Evolutionary conservation across 116 monocot genomes (phyloP).

Genomic region (Iris pallida): DNA sequence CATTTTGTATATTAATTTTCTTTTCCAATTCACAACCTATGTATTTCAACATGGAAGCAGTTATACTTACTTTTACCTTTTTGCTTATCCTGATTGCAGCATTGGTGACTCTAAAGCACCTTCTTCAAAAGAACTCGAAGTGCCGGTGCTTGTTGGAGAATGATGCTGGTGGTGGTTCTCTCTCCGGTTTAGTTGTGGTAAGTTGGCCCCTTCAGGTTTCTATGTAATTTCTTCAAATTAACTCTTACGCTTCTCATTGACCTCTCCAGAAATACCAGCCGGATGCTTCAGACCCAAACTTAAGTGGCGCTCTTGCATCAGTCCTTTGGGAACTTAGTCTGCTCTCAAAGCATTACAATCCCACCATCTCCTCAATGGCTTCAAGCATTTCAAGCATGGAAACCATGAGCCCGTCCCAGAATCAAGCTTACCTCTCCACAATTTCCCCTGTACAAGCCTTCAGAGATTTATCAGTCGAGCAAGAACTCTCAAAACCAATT

Average conservation of each 20-base stretch:
- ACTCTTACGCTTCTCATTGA: not conserved
- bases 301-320: constrained; percentile 88
- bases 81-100: constrained; percentile 38
- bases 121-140: constrained; percentile 77
- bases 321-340: constrained; percentile 98
- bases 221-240: not conserved
- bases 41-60: not conserved
- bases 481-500: constrained; percentile 27
- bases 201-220: not conserved
- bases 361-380: constrained; percentile 64
- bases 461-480: constrained; percentile 46
- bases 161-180: constrained; percentile 88
- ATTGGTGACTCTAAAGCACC: constrained; percentile 75
- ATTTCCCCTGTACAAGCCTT: constrained; percentile 68
- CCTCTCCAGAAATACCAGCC: constrained; percentile 78
- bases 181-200: constrained; percentile 84
- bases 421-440: constrained; percentile 41
- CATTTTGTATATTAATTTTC: not conserved
- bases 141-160: constrained; percentile 86
- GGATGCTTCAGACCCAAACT: constrained; percentile 73
- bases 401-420: constrained; percentile 37
- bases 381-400: constrained; percentile 60
- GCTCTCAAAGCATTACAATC: constrained; percentile 73
- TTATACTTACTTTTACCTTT: not conserved
- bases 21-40: not conserved